phyloP scores from a whole-genome alignment of 306 rosid genomes.

The Castanea sativa region DNA sequence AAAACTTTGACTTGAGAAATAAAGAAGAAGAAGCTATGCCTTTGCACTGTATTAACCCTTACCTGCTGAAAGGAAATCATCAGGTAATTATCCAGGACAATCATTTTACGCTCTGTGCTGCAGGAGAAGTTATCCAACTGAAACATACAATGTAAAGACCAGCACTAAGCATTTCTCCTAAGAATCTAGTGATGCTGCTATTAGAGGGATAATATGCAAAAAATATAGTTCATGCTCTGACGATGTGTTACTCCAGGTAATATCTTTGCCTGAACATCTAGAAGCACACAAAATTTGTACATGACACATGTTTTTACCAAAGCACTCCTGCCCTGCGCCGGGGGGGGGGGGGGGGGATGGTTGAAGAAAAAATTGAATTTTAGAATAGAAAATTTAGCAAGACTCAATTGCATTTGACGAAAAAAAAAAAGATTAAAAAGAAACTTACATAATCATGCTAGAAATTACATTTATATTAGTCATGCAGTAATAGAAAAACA shows the following conservation, averaged over 20 bases:
- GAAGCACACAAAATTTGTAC: slow-evolving; percentile 21
- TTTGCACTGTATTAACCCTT: not conserved
- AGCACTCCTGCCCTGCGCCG: too few relatives aligned
- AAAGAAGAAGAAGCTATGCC: not conserved
- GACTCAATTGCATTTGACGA: not conserved
- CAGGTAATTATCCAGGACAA: slow-evolving; percentile 70
- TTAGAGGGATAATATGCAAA: slow-evolving; percentile 89
- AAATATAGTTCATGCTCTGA: slow-evolving; percentile 78
- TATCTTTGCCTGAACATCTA: slow-evolving; percentile 82
- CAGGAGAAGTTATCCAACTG: slow-evolving; percentile 93
- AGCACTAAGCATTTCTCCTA: slow-evolving; percentile 97
- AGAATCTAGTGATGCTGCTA: slow-evolving; percentile 87
- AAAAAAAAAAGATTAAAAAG: not conserved
- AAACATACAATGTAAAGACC: slow-evolving; percentile 87
- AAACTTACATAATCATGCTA: not conserved
- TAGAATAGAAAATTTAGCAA: not conserved
- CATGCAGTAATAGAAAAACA: not conserved
- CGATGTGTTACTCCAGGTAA: slow-evolving; percentile 95
- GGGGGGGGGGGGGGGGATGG: too few relatives aligned
- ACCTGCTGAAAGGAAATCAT: slow-evolving; percentile 75
- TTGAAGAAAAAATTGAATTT: too few relatives aligned
- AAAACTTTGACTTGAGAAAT: not conserved
- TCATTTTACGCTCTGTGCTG: slow-evolving; percentile 87
- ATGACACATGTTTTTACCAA: slow-evolving; percentile 7
- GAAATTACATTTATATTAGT: not conserved